A percentile compares a stretch with the other conserved stretches of the same genome.
Conservation (phyloP, 2,329 filamentous ascomycete genomes). For the Metarhizium rileyi region DNA sequence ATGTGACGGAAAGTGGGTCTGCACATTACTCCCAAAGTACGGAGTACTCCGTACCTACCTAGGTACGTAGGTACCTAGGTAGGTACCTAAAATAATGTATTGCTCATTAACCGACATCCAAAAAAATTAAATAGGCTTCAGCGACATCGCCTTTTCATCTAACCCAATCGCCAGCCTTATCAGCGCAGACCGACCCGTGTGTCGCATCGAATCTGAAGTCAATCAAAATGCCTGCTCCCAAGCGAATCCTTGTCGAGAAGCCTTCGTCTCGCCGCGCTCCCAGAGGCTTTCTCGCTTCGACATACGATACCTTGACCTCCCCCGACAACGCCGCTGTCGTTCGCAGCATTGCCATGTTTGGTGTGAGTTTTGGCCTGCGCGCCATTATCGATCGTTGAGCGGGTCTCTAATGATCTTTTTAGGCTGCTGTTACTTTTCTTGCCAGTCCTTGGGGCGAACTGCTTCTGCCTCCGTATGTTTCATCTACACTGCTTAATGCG, state of each 20-base stretch:
- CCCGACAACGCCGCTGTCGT: constrained; percentile 61
- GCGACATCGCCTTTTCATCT: background rate
- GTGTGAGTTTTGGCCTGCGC: constrained; percentile 38
- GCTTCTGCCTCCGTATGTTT: constrained; percentile 52
- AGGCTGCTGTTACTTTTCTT: constrained; percentile 46
- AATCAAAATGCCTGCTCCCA: constrained; percentile 47
- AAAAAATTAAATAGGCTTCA: background rate
- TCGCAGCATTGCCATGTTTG: constrained; percentile 57
- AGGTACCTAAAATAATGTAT: too few species aligned
- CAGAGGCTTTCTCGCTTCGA: constrained; percentile 43
- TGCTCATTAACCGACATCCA: too few species aligned
- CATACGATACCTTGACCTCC: constrained; percentile 54
- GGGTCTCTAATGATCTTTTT: constrained; percentile 5
- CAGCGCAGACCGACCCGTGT: background rate
- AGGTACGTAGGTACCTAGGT: too few species aligned
- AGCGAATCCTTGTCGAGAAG: constrained; percentile 45
- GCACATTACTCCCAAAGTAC: too few species aligned
- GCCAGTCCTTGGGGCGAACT: constrained; percentile 58
- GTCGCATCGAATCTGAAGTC: background rate
- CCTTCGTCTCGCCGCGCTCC: constrained; percentile 30
- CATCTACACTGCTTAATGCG: background rate
- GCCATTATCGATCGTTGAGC: background rate
- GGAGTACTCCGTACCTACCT: too few species aligned
- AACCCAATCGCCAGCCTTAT: background rate
- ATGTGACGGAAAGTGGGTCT: constrained; percentile 5